Evolutionary conservation across 75 land plant genomes (phyloP).

Genomic region (Chamaecyparis obtusa): DNA sequence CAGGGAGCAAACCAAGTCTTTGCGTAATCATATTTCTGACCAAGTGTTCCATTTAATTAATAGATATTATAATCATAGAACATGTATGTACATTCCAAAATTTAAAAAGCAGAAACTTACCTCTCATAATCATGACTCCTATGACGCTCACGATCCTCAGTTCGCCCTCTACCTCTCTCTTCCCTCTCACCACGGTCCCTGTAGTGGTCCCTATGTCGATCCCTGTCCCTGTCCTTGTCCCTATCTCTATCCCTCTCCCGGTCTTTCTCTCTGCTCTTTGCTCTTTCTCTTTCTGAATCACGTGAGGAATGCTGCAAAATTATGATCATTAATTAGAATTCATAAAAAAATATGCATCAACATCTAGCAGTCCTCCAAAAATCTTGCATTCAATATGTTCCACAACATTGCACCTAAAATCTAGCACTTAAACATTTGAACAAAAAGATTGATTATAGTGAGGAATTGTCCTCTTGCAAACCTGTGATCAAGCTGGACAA

Average conservation of each 20-base stretch:
- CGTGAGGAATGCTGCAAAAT: constrained; percentile 40
- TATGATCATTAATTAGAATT: background rate
- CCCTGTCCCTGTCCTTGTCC: constrained; percentile 23
- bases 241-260: constrained; percentile 19
- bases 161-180: constrained; percentile 32
- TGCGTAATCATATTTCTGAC: background rate
- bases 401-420: background rate
- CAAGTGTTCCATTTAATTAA: background rate
- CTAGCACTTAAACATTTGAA: background rate
- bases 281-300: constrained; percentile 41
- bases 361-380: background rate
- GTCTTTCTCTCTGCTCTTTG: constrained; percentile 30
- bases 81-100: background rate
- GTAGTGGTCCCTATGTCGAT: constrained; percentile 37
- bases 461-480: background rate
- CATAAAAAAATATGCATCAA: background rate
- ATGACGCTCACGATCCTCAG: constrained; percentile 42
- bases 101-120: constrained; percentile 13
- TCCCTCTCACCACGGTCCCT: constrained; percentile 36
- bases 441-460: background rate
- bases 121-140: constrained; percentile 45
- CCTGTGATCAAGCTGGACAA: background rate
- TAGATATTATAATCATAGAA: background rate
- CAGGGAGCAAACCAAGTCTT: background rate
- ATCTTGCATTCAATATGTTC: background rate